phyloP scores from a whole-genome alignment of 78 protist genomes.

The Polysphondylium violaceum region DNA sequence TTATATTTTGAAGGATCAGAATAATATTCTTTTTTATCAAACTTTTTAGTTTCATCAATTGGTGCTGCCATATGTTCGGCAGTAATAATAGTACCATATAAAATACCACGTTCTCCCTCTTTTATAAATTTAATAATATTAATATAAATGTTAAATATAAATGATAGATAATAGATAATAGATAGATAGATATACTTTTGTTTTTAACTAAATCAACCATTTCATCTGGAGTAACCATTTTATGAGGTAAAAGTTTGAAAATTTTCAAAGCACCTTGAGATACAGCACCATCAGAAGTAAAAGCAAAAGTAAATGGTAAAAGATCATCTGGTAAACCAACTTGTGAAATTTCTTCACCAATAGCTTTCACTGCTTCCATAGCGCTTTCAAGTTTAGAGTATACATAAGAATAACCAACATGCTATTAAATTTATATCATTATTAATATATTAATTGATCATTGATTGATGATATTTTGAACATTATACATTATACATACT shows the following conservation, averaged over 20 bases:
- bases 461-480: neutral
- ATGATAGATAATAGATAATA: neutral
- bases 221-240: slow-evolving; percentile 83
- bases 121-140: neutral
- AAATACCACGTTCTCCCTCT: slow-evolving; percentile 77
- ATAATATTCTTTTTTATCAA: slow-evolving; percentile 89
- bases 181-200: slow-evolving; percentile 28
- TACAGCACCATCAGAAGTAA: slow-evolving; percentile 90
- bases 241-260: slow-evolving; percentile 88
- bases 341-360: slow-evolving; percentile 86
- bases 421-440: slow-evolving; percentile 15
- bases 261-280: slow-evolving; percentile 90
- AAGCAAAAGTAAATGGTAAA: slow-evolving; percentile 86
- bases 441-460: neutral
- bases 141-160: neutral
- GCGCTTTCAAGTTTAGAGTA: slow-evolving; percentile 82
- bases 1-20: slow-evolving; percentile 85
- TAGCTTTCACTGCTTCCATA: slow-evolving; percentile 79
- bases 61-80: slow-evolving; percentile 79
- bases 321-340: slow-evolving; percentile 88
- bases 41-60: slow-evolving; percentile 69
- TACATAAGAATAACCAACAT: slow-evolving; percentile 83
- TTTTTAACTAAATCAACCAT: slow-evolving; percentile 73
- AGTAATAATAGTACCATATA: slow-evolving; percentile 76
- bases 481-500: neutral